Percentiles rank a stretch among this genome's conserved stretches.
phyloP scores from a whole-genome alignment of 305 asterid species.

The Solanum chacoense region DNA sequence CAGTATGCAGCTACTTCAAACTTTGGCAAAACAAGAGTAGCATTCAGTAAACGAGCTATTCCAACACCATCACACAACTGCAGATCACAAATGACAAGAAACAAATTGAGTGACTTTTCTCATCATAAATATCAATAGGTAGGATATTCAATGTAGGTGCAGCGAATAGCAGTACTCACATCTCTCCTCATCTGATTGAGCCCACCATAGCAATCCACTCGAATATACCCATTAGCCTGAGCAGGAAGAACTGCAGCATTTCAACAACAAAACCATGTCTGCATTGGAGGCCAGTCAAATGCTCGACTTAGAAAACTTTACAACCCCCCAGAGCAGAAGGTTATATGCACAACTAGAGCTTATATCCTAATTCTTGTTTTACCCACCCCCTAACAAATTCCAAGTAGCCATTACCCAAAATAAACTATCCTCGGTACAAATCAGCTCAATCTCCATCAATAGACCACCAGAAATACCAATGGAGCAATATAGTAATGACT shows the following conservation, averaged over 20 bases:
- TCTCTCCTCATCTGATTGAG: slow-evolving; percentile 99
- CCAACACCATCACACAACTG: slow-evolving; percentile 99
- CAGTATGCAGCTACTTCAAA: slow-evolving; percentile 98
- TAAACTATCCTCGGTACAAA: neutral
- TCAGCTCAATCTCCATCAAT: neutral
- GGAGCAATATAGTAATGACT: neutral
- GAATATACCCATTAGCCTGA: slow-evolving; percentile 75
- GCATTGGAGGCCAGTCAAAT: slow-evolving; percentile 70
- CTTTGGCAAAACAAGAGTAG: slow-evolving; percentile 92
- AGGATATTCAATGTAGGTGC: neutral
- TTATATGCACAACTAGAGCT: slow-evolving; percentile 3
- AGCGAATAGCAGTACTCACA: slow-evolving; percentile 35
- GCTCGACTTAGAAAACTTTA: slow-evolving; percentile 39
- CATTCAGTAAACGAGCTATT: slow-evolving; percentile 87
- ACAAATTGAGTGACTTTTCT: neutral
- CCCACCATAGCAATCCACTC: slow-evolving; percentile 98
- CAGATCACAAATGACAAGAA: slow-evolving; percentile 7
- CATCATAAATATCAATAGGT: neutral
- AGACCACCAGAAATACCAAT: neutral
- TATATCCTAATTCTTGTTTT: neutral
- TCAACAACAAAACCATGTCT: slow-evolving; percentile 88
- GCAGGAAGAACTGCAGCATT: slow-evolving; percentile 94
- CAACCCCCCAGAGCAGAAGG: slow-evolving; percentile 6
- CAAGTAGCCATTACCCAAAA: neutral
- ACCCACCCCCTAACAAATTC: neutral